Conservation (phyloP, 1,284 basidiomycete species). For the Moniliophthora roreri region DNA sequence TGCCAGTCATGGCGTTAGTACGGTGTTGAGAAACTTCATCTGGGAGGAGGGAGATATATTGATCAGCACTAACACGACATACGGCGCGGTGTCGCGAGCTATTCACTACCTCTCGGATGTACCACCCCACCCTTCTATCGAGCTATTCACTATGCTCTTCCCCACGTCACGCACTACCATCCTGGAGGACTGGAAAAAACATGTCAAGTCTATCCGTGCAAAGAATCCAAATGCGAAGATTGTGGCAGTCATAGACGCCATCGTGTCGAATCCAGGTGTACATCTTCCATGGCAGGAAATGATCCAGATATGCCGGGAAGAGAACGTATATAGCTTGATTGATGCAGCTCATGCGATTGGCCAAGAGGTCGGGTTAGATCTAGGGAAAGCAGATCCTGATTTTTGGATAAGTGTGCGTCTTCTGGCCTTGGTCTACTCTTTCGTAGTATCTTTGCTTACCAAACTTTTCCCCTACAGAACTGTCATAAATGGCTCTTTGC, state of each 20-base stretch:
- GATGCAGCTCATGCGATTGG: constrained; percentile 89
- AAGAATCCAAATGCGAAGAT: constrained; percentile 27
- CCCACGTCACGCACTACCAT: constrained; percentile 67
- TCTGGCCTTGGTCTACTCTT: neutral
- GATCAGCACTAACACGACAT: constrained; percentile 57
- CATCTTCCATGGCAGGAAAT: constrained; percentile 81
- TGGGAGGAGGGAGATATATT: constrained; percentile 49
- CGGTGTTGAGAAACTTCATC: constrained; percentile 59
- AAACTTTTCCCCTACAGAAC: constrained; percentile 61
- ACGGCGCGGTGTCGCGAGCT: constrained; percentile 57
- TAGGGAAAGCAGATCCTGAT: constrained; percentile 64
- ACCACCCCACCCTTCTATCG: constrained; percentile 50
- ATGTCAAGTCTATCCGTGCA: constrained; percentile 23
- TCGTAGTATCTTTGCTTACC: neutral
- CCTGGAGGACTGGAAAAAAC: constrained; percentile 50
- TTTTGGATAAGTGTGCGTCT: constrained; percentile 75
- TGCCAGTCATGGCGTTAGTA: constrained; percentile 66
- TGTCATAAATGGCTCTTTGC: constrained; percentile 85
- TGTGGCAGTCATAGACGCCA: constrained; percentile 76
- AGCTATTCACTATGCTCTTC: constrained; percentile 55
- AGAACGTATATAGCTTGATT: constrained; percentile 69
- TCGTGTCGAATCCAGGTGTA: constrained; percentile 72
- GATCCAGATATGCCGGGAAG: constrained; percentile 66
- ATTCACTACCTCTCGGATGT: constrained; percentile 62
- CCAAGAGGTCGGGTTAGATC: constrained; percentile 58